Conservation (phyloP, 371 early-diverging fungal genomes). For the Mortierella sp. region DNA sequence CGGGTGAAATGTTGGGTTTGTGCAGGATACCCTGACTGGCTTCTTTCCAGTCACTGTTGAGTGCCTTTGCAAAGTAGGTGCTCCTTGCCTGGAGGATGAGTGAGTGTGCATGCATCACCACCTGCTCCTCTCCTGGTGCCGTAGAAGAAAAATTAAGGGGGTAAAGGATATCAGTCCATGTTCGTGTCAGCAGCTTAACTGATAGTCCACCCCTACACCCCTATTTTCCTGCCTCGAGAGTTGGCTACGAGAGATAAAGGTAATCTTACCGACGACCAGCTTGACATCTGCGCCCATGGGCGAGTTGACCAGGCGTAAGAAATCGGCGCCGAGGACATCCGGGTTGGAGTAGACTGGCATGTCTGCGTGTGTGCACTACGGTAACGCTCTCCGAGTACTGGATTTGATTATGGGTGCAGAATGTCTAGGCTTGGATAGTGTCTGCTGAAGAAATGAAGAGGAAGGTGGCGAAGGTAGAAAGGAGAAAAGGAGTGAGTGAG, state of each 20-base stretch:
- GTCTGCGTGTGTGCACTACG: too few relatives aligned
- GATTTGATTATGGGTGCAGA: too few relatives aligned
- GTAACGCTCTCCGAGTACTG: too few relatives aligned
- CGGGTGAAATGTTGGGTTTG: constrained; percentile 46
- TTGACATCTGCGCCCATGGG: constrained; percentile 44
- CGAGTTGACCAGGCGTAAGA: constrained; percentile 42
- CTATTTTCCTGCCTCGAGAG: constrained; percentile 1
- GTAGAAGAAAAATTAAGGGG: background rate
- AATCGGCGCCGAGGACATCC: constrained; percentile 32
- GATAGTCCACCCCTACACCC: too few relatives aligned
- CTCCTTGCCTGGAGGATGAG: constrained; percentile 44
- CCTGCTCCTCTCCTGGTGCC: constrained; percentile 36
- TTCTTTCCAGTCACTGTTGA: constrained; percentile 44
- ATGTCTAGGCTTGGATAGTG: too few relatives aligned
- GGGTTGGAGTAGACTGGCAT: constrained; percentile 44
- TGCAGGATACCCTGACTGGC: constrained; percentile 32
- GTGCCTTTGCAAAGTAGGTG: constrained; percentile 43
- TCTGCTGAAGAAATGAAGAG: too few relatives aligned
- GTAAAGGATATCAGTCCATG: background rate
- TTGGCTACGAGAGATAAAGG: background rate
- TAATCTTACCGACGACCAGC: constrained; percentile 43
- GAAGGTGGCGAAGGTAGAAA: too few relatives aligned
- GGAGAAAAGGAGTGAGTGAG: too few relatives aligned
- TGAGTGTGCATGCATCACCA: constrained; percentile 43
- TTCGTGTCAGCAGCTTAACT: background rate